phyloP scores from a whole-genome alignment of 2,329 filamentous ascomycete species.

The Hypoxylon sp. region DNA sequence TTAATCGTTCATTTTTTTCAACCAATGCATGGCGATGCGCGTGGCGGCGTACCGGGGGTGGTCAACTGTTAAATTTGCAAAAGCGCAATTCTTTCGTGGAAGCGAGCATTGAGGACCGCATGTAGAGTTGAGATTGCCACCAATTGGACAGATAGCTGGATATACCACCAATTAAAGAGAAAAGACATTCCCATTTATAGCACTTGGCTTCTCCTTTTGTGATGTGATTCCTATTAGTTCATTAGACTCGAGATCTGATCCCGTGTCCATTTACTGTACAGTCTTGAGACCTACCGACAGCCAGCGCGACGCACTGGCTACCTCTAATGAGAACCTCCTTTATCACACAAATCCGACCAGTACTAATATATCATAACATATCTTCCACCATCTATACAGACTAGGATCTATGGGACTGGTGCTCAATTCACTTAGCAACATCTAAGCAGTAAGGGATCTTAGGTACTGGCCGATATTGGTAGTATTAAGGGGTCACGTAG shows the following conservation, averaged over 20 bases:
- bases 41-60: constrained; percentile 44
- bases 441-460: too few species aligned
- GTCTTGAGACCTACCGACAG: background rate
- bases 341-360: too few species aligned
- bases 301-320: too few species aligned
- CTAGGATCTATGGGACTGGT: too few species aligned
- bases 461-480: too few species aligned
- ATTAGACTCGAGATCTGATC: background rate
- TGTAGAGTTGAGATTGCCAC: constrained; percentile 45
- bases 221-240: background rate
- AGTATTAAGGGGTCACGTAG: too few species aligned
- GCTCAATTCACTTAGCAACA: too few species aligned
- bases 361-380: too few species aligned
- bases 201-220: background rate
- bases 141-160: constrained; percentile 46
- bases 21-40: constrained; percentile 50
- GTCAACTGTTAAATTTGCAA: constrained; percentile 32
- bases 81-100: constrained; percentile 13
- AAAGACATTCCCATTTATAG: background rate
- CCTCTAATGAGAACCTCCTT: too few species aligned
- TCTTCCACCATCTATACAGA: too few species aligned
- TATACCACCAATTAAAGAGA: constrained; percentile 30
- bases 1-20: constrained; percentile 34
- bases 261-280: background rate
- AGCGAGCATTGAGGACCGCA: constrained; percentile 31